Evolutionary conservation across 177 flowering plant genomes (phyloP), one percentile per base, ranked within the genome.

Genomic region (Vitis hybrid): DNA sequence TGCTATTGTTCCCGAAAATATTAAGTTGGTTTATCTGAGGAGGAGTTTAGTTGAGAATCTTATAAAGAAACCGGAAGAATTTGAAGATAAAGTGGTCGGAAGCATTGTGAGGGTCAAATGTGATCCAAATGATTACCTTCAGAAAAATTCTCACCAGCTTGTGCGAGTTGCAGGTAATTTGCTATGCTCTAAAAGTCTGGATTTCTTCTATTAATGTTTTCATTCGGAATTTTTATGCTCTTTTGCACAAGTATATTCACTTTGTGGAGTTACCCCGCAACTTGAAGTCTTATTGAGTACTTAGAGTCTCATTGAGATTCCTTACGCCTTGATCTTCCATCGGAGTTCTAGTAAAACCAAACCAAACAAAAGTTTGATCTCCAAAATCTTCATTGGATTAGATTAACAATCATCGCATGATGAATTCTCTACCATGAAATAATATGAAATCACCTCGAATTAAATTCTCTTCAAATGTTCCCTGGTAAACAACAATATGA

Each of bases 71-170:
- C 81, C 73, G 54, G 92, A 84, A 26, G 77, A 76, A 5, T 84
- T 88, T 76, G 88, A 87, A 69, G 70, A 64, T 10, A 96, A 85
- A 76, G 74, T 96, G 13, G 66, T 80, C 1, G 97, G 90, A 67
- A 80, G 89, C 79, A 86, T 90, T 82, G 89, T 94, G 58, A 83
- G 91, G 69, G 75, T 92, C 63, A 96, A 89, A 65, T 72, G 85
- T 8, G 92, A 88, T 65, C 86, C 86, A 1, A 73, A 83, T 78
- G 87, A 88, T 67, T 83, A 71, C 65, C 68, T 68, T 14, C 86
- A 83, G 66, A 84, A 65, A 63, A 75, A 82, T 66, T 74, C 84
- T 76, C 79, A 83, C 68, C 82, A 74, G 83, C 85, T 94, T 11
- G 76, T 84, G 65, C 90, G 81, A 82, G 87, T 94, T 57, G 86